Evolutionary conservation across 495 filamentous ascomycete species (phyloP).

Genomic region (Barbatosphaeria neglecta): DNA sequence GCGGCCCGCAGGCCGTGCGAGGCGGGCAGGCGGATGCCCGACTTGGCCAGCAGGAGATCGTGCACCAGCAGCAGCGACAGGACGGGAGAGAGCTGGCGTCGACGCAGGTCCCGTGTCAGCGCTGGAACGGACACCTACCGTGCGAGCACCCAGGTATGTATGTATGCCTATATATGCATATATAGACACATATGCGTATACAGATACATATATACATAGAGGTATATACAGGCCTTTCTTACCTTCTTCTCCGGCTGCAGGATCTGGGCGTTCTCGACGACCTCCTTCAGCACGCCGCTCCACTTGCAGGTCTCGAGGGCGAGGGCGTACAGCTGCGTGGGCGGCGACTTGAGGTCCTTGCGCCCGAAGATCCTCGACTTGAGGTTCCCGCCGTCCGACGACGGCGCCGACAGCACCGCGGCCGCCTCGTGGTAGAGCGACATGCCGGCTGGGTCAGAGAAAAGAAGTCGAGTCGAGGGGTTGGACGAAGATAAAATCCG

Average conservation of each 20-base stretch:
- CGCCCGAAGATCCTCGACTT: conserved; percentile 69
- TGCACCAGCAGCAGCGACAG: conserved; percentile 75
- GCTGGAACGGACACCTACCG: too few relatives aligned
- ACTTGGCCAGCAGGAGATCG: conserved; percentile 71
- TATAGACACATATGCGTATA: too few relatives aligned
- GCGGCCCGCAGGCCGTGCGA: conserved; percentile 64
- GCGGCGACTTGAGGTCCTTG: conserved; percentile 59
- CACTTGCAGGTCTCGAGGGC: conserved; percentile 81
- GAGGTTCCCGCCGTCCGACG: conserved; percentile 59
- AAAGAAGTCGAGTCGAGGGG: too few relatives aligned
- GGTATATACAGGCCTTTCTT: neutral
- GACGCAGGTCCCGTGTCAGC: too few relatives aligned
- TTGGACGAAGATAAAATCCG: too few relatives aligned
- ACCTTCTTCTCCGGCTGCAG: conserved; percentile 75
- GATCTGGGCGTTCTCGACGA: conserved; percentile 65
- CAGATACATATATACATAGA: too few relatives aligned
- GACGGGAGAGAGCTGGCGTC: conserved; percentile 63
- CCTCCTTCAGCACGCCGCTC: conserved; percentile 71
- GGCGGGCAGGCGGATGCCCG: conserved; percentile 64
- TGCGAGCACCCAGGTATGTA: too few relatives aligned
- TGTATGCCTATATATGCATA: too few relatives aligned
- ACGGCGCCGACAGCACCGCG: conserved; percentile 49
- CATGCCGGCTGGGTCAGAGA: too few relatives aligned
- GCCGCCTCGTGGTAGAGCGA: conserved; percentile 93
- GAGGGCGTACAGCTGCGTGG: conserved; percentile 76